These are phyloP conservation scores for Schoenoplectus triqueter DNA, from an alignment of 202 grass and related monocot species.

Conservation along the genomic window DNA sequence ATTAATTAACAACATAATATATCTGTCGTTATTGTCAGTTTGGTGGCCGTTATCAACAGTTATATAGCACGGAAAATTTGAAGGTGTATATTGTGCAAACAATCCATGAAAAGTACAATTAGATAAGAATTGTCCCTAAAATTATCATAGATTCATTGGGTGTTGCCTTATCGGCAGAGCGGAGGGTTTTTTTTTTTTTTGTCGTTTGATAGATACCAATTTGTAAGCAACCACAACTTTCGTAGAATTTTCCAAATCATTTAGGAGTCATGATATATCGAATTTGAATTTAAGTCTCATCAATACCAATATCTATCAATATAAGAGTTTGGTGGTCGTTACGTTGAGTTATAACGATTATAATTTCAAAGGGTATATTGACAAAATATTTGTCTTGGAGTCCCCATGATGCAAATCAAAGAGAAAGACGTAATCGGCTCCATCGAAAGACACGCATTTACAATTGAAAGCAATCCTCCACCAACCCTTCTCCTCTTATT, in stretches of 20 bases:
- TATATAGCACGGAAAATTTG: too few relatives aligned
- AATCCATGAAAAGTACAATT: neutral
- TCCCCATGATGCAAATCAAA: neutral
- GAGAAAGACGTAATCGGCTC: constrained; percentile 8
- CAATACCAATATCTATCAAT: neutral
- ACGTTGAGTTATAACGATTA: neutral
- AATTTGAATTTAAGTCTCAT: too few relatives aligned
- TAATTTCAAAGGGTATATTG: neutral
- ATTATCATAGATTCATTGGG: neutral
- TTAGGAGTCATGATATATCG: neutral
- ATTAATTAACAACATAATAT: too few relatives aligned
- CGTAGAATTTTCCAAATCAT: neutral
- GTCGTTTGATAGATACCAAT: too few relatives aligned
- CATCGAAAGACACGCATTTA: constrained; percentile 30
- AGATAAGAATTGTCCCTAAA: neutral
- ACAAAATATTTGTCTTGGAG: neutral
- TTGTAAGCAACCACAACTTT: too few relatives aligned
- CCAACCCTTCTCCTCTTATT: constrained; percentile 1
- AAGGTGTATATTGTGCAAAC: neutral
- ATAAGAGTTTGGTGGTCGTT: neutral
- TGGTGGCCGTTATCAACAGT: too few relatives aligned
- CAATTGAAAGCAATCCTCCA: constrained; percentile 24
- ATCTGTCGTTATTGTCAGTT: too few relatives aligned
- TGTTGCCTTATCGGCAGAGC: too few relatives aligned
- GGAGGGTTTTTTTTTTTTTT: too few relatives aligned